Base-by-base conservation (phyloP, 192 early-diverging fungal species). In the Funneliformis geosporum region DNA sequence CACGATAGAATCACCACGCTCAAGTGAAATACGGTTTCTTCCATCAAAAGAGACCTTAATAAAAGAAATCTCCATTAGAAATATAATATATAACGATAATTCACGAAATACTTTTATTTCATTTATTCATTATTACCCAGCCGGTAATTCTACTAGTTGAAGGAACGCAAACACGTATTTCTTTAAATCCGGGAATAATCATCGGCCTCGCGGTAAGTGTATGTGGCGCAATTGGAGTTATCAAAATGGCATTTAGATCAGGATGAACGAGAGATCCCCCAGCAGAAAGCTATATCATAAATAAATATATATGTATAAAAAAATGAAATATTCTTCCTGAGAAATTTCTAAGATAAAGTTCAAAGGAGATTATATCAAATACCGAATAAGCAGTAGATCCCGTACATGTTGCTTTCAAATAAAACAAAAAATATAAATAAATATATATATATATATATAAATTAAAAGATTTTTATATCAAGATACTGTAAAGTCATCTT, bases 241-340 rank as follows among this genome's bases (percentile, higher is more conserved):
- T 91, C 64, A 97, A 87, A 21, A 97, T 92, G 2, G 96, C 91
- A 50, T 91, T 90, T 66, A 95, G 93, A 74, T 97, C 94, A 0
- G 97, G 97, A 82, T 99, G 97, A 42, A 96, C 95, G 40, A 99
- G 84, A 7, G 95, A 94, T 5, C 97, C 97, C 28, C 97, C 97
- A 8, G 96, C 95, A 9, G 95, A 94, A 12, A 95, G 73, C 84
- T 91, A 88, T 39, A 55, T 3, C 5, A n/a, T 23, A 25, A 33
- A 46, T 83, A 87, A 0, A 21, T 27, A 10, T 5, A 5, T 2
- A 38, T 42, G 2, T 55, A 86, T 89, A 61, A 67, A 44, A 44
- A 21, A 14, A 62, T 33, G 33, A 33, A 33, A 33, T 33, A 33
- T n/a, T 5, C 40, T 4, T 50, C 5, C 12, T 55, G 16, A 18